These are phyloP conservation scores for Stenocarpella maydis DNA, from an alignment of 2,329 filamentous ascomycete genomes.

Conservation along the genomic window DNA sequence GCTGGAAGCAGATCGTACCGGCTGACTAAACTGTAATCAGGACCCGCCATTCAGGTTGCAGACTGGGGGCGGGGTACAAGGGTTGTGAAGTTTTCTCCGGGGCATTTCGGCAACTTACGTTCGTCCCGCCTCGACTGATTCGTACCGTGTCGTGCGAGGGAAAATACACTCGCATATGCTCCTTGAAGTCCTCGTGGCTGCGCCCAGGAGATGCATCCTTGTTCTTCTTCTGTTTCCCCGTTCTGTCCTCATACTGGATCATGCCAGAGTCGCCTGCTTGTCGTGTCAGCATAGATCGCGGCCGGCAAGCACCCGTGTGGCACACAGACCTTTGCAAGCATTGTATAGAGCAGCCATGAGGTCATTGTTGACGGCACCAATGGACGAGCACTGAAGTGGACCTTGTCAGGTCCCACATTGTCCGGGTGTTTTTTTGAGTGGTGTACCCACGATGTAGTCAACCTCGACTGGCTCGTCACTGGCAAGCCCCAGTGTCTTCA, in stretches of 20 bases:
- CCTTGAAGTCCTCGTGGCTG: slow-evolving; percentile 43
- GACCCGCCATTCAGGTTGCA: background rate
- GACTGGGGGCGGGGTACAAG: slow-evolving; percentile 30
- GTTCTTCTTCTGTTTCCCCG: slow-evolving; percentile 44
- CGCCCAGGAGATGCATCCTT: slow-evolving; percentile 39
- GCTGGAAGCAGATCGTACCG: slow-evolving; percentile 83
- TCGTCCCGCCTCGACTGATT: slow-evolving; percentile 68
- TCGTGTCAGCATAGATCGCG: slow-evolving; percentile 35
- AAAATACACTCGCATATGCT: slow-evolving; percentile 79
- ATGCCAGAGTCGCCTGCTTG: slow-evolving; percentile 52
- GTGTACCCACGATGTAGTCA: slow-evolving; percentile 72
- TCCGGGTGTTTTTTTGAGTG: background rate
- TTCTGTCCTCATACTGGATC: slow-evolving; percentile 54
- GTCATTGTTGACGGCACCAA: slow-evolving; percentile 77
- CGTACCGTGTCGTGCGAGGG: slow-evolving; percentile 76
- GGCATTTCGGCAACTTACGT: slow-evolving; percentile 52
- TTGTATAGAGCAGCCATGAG: slow-evolving; percentile 68
- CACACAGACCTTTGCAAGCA: slow-evolving; percentile 59
- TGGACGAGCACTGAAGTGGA: slow-evolving; percentile 71
- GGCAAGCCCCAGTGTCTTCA: slow-evolving; percentile 69
- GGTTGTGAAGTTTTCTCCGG: slow-evolving; percentile 2
- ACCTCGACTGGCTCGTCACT: slow-evolving; percentile 66
- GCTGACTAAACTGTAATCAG: slow-evolving; percentile 58
- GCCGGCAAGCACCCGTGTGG: background rate
- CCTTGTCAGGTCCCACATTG: slow-evolving; percentile 35